Percentiles rank a stretch among this genome's conserved stretches.
Evolutionary conservation across 495 filamentous ascomycete species (phyloP).

Genomic region (Schizothecium vesticola): DNA sequence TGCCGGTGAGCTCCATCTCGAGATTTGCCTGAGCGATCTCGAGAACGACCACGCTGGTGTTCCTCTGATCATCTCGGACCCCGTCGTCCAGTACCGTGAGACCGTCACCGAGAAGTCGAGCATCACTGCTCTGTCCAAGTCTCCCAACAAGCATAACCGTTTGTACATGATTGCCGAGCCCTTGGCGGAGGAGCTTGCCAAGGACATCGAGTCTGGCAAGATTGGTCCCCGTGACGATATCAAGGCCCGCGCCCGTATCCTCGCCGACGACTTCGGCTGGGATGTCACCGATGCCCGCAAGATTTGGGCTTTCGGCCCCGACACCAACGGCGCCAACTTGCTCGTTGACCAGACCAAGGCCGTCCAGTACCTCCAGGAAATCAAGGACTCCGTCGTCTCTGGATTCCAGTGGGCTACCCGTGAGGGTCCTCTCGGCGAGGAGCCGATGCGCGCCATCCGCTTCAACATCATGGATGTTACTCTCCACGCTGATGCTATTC

Average conservation of each 20-base stretch:
- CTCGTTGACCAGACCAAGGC: constrained; percentile 99
- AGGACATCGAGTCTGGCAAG: constrained; percentile 86
- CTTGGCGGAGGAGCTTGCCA: constrained; percentile 81
- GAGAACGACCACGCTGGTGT: constrained; percentile 99
- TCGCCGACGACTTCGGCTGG: constrained; percentile 97
- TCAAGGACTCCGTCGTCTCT: constrained; percentile 99
- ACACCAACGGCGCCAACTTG: constrained; percentile 96
- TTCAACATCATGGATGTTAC: constrained; percentile 99
- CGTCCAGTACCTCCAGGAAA: constrained; percentile 99
- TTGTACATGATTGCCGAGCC: constrained; percentile 90
- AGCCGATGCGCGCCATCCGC: constrained; percentile 93
- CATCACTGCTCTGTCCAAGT: constrained; percentile 98
- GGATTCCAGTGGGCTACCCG: constrained; percentile 99
- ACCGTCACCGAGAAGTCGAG: constrained; percentile 74
- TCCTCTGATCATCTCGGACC: constrained; percentile 92
- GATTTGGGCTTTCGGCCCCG: constrained; percentile 99
- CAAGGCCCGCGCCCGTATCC: constrained; percentile 94
- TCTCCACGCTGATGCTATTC: constrained; percentile 98
- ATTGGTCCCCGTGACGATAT: constrained; percentile 96
- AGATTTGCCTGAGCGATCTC: constrained; percentile 99
- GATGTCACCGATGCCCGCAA: constrained; percentile 99
- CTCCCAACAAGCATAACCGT: constrained; percentile 99
- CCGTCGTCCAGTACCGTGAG: constrained; percentile 97
- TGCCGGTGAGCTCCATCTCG: constrained; percentile 97
- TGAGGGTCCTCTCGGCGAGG: constrained; percentile 95